Evolutionary conservation across 2,329 filamentous ascomycete genomes (phyloP), one percentile per base, ranked within the genome.

Genomic region (Chaetomium olivaceum): DNA sequence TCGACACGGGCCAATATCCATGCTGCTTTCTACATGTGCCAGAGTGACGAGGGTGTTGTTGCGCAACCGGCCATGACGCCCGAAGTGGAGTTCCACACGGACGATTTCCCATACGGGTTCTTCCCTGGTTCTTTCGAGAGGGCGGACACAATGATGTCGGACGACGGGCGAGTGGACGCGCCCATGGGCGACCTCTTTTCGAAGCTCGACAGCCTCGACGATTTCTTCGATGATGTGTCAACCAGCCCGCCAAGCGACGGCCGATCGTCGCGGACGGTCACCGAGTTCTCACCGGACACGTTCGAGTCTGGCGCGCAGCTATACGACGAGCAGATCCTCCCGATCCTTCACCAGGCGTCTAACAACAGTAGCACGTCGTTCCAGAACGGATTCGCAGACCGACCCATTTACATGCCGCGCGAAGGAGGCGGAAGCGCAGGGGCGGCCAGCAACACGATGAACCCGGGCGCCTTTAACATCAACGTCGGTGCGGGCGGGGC

Each of bases 1-100:
- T 87, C 89, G 39, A 98, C 95, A 4, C 86, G 95, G 64, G 87
- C 89, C 65, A 99, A 99, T 72, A 95, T 99, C 2, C 94, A 98
- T 76, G 92, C 93, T 0, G 93, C 95, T 0, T 98, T 97, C 77
- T 97, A 97, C 77, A 96, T 93, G 69, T 97, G 93, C 74, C 90
- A 92, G 61, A 90, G 87, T 68, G 83, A 86, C 4, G 84, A 89
- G 69, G 86, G 85, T 19, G 80, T 80, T 12, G 74, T 81, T 36
- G 80, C 84, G 8, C 86, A 91, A 63, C 82, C 87, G 4, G 85
- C 87, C 0, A 85, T 88, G 4, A 95, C 92, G 0, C 90, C 92
- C 1, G 93, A 97, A 55, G 89, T 99, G 31, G 93, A 96, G 73
- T 98, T 99, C 78, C 91, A 96, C 71, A 85, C 88, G 2, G 96